Base-by-base conservation (phyloP, 129 eudicot species). In the Tagetes patula region DNA sequence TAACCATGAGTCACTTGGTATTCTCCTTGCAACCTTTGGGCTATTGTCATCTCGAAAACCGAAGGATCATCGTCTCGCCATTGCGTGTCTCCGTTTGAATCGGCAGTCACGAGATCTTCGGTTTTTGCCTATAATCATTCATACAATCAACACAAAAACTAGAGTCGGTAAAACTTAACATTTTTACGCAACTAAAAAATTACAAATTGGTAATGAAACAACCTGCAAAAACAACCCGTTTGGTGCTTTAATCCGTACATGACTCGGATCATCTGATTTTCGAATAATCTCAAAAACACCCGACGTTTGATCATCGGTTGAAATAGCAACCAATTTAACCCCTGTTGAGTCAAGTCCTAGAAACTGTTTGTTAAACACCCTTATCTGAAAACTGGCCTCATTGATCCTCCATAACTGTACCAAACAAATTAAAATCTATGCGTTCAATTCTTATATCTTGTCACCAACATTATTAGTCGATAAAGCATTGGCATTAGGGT, bases 211-310 rank as follows among this genome's bases (percentile, higher is more conserved):
- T 31, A 27, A 69, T 1, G 1, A 30, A 60, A 39, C 37, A 20
- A 89, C 96, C 96, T 89, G 91, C 69, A 89, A 59, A 75, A 80
- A 86, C 59, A 67, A 61, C 20, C 96, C 96, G 20, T 90, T 90
- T 9, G 90, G 74, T 7, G 96, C 90, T 75, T 72, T 82, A 48
- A 87, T 87, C 36, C 88, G 84, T 41, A 87, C 84, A 27, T 62
- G 85, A 54, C 30, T 82, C 11, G 73, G 33, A 70, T 84, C 87
- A 36, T 54, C 66, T 2, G 89, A 32, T 6, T 82, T 82, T 70
- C 85, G 82, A 1, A 82, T 69, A 48, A 89, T 86, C 78, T 79
- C 71, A 27, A 89, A 89, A 27, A 80, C 79, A 33, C 86, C 89
- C 2, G 87, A 81, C 39, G 8, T 67, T 31, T 82, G 76, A 3